Base-by-base conservation (phyloP, 352 stramenopile species). In the Pythium angustatum region DNA sequence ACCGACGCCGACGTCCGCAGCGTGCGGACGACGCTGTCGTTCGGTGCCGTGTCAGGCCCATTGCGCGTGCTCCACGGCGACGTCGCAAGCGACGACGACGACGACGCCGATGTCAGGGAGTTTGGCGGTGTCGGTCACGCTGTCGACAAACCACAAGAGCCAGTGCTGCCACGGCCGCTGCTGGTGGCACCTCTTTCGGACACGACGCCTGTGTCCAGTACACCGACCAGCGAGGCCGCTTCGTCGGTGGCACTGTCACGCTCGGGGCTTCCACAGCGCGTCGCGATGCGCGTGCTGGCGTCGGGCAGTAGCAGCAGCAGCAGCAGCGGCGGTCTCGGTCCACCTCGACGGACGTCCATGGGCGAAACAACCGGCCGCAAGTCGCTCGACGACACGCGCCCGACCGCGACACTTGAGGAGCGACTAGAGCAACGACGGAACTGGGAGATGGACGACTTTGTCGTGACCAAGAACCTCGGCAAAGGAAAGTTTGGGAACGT, bases 401-500 rank as follows among this genome's bases (percentile, higher is more conserved):
- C 69, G 0, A 31, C 51, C 10, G 70, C 61, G 17, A 78, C 78
- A 40, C 61, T 93, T 15, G 75, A 71, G 22, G 76, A 92, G 34
- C 68, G 79, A 12, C 19, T 90, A 22, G 52, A 74, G 50, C 68
- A 78, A 56, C 83, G 79, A 40, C 64, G 70, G 3, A 89, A 93
- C 44, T 93, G 78, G 77, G 73, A 82, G 54, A 78, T 93, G 69
- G 76, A 90, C 15, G 85, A 95, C 52, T 95, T 93, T 45, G 62
- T 72, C 7, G 81, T 93, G 43, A 90, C 80, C 19, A 90, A 88
- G 60, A 93, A 83, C 31, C 62, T 95, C 14, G 87, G 87, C 11
- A 87, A 93, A 68, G 87, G 87, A 49, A 95, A 95, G 63, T 95
- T 93, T 47, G 87, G 87, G 21, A 93, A 94, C 48, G 84, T 95